A percentile compares a stretch with the other conserved stretches of the same genome.
Evolutionary conservation across 1,284 basidiomycete species (phyloP).

Genomic region (Ustilago lituana): DNA sequence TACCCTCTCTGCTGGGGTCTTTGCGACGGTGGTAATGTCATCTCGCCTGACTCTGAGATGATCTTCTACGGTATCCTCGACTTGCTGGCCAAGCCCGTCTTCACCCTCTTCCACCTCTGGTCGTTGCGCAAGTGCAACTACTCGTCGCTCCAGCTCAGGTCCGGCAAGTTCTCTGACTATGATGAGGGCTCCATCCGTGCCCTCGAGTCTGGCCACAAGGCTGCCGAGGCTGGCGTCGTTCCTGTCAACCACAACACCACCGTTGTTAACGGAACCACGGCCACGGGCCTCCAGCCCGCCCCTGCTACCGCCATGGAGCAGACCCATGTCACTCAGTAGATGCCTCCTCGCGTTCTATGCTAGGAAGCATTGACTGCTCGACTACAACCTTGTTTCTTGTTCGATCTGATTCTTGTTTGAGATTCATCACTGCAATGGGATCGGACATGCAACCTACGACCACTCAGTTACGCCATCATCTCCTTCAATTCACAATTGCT

Average conservation of each 20-base stretch:
- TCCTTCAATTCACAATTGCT: too few species aligned
- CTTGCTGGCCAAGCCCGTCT: constrained; percentile 70
- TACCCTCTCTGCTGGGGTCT: constrained; percentile 70
- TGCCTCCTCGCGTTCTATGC: not conserved
- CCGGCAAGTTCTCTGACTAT: constrained; percentile 57
- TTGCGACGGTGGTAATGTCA: constrained; percentile 71
- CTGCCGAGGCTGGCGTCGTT: constrained; percentile 26
- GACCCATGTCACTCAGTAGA: constrained; percentile 36
- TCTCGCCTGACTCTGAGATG: constrained; percentile 69
- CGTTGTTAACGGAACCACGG: constrained; percentile 3
- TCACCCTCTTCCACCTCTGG: constrained; percentile 59
- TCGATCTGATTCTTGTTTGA: too few species aligned
- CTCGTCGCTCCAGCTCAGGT: constrained; percentile 49
- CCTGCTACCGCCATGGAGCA: constrained; percentile 35
- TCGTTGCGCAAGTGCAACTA: constrained; percentile 54
- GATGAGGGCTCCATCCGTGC: constrained; percentile 28
- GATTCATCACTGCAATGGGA: too few species aligned
- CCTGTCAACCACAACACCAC: constrained; percentile 10
- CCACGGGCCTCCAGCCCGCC: constrained; percentile 26
- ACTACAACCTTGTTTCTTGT: too few species aligned
- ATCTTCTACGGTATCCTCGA: constrained; percentile 74
- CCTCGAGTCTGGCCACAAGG: constrained; percentile 34
- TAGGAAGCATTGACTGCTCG: too few species aligned
- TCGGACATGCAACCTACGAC: too few species aligned
- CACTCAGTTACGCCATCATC: too few species aligned